Evolutionary conservation across 805 yeast species (phyloP).

Genomic region (Metschnikowia cubensis): DNA sequence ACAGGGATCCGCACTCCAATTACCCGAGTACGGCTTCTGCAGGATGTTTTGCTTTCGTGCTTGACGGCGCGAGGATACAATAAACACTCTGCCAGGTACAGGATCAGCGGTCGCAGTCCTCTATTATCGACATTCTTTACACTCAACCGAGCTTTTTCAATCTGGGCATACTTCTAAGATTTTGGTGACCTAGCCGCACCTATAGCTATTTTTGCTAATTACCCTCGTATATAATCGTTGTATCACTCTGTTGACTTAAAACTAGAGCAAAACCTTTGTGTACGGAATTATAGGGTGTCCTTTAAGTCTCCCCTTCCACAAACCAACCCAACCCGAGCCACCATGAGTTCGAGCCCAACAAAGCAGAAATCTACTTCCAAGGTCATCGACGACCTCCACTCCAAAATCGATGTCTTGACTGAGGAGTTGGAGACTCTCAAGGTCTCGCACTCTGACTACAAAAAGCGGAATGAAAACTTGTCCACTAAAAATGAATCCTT

Average conservation of each 20-base stretch:
- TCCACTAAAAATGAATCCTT: slow-evolving; percentile 49
- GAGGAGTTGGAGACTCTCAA: slow-evolving; percentile 41
- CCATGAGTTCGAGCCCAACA: slow-evolving; percentile 21
- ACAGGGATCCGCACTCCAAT: background rate
- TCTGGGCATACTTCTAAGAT: slow-evolving; percentile 3
- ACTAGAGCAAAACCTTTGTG: slow-evolving; percentile 6
- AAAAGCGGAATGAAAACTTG: slow-evolving; percentile 48
- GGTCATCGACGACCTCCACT: slow-evolving; percentile 54
- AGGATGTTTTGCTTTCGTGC: background rate
- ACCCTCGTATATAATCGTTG: background rate
- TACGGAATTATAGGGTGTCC: background rate
- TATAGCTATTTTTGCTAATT: background rate
- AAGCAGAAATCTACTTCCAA: slow-evolving; percentile 24
- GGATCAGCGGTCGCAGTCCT: slow-evolving; percentile 2
- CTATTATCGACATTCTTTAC: background rate
- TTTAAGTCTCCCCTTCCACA: slow-evolving; percentile 1
- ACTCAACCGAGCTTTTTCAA: background rate
- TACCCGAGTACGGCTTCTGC: background rate
- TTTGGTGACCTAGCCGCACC: background rate
- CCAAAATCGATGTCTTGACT: slow-evolving; percentile 41
- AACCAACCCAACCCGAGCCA: background rate
- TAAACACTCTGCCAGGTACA: slow-evolving; percentile 1
- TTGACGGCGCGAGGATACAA: background rate
- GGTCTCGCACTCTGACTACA: slow-evolving; percentile 43
- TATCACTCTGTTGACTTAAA: slow-evolving; percentile 5